phyloP scores from a whole-genome alignment of 2,329 filamentous ascomycete species.

The Microcyclospora pomicola region DNA sequence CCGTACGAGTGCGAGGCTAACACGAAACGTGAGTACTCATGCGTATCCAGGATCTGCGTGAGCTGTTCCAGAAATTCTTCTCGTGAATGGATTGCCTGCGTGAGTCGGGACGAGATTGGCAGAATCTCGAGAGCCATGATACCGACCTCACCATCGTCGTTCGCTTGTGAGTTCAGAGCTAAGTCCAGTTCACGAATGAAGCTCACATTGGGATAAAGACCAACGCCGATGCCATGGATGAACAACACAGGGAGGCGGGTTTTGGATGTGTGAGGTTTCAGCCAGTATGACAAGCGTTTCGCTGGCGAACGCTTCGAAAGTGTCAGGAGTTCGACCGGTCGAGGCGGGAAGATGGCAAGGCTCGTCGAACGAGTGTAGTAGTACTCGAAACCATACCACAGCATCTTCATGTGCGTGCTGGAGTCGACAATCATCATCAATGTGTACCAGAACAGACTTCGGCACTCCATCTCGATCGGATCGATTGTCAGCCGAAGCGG shows the following conservation, averaged over 20 bases:
- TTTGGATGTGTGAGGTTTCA: slow-evolving; percentile 47
- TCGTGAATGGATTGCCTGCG: slow-evolving; percentile 37
- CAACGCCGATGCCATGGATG: slow-evolving; percentile 58
- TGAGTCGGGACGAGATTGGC: slow-evolving; percentile 50
- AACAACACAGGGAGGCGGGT: slow-evolving; percentile 49
- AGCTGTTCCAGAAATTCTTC: slow-evolving; percentile 44
- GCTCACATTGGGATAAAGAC: slow-evolving; percentile 47
- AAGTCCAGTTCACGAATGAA: slow-evolving; percentile 43
- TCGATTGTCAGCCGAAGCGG: slow-evolving; percentile 54
- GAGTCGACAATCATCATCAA: slow-evolving; percentile 40
- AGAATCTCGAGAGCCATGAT: slow-evolving; percentile 54
- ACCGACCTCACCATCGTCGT: slow-evolving; percentile 41
- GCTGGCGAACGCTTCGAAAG: slow-evolving; percentile 34
- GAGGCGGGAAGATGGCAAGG: slow-evolving; percentile 44
- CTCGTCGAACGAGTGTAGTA: slow-evolving; percentile 8
- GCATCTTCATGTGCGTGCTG: slow-evolving; percentile 13
- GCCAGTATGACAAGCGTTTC: slow-evolving; percentile 47
- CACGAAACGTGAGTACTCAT: slow-evolving; percentile 48
- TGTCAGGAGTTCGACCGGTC: slow-evolving; percentile 38
- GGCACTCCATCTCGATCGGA: slow-evolving; percentile 44
- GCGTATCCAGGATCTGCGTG: slow-evolving; percentile 38
- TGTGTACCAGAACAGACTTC: slow-evolving; percentile 51
- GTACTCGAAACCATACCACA: slow-evolving; percentile 14
- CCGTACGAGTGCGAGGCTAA: slow-evolving; percentile 51
- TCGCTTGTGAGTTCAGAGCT: slow-evolving; percentile 11